Base-by-base conservation (phyloP, 441 rosid species). In the Arabidopsis hybrid region DNA sequence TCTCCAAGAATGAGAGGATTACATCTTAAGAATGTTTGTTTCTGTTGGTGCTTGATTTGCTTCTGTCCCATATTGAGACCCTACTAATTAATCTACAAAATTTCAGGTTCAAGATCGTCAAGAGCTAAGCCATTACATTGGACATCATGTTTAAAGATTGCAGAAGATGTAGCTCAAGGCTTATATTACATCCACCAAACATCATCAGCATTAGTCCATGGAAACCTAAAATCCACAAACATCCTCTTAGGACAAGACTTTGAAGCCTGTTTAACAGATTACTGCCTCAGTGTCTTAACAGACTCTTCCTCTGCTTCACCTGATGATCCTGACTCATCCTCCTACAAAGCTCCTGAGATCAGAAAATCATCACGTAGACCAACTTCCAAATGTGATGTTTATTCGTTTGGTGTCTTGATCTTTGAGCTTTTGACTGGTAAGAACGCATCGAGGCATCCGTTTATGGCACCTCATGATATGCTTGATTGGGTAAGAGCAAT, bases 61-160 rank as follows among this genome's bases (percentile, higher is more conserved):
- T 72, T 10, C 13, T 65, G 32, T 65, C 53, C 36, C 64, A 56
- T 45, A 5, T 13, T 49, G 39, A 31, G 45, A 58, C 72, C 7
- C 1, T 60, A 3, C 7, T 66, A 40, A 58, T 43, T 67, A 6
- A 56, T 49, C 10, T 50, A 34, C 6, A 70, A 17, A 18, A 14
- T 40, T 62, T 60, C 86, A 94, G 98, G 98, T 47, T 91, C 98
- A 51, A 89, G 83, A 87, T 90, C 98, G 2, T 75, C 87, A 6
- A 83, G 87, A 75, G 90, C 97, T 12, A 93, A 89, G 82, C 97
- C 98, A 38, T 86, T 93, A n/a, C 98, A 93, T 74, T 93, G 98
- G 98, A 93, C 98, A 8, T 93, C 98, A 16, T 91, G 97, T 83
- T 75, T 93, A 60, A 93, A 93, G 76, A 93, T 93, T 62, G 96